phyloP scores from a whole-genome alignment of 75 land plant species.

The Chamaecyparis obtusa region DNA sequence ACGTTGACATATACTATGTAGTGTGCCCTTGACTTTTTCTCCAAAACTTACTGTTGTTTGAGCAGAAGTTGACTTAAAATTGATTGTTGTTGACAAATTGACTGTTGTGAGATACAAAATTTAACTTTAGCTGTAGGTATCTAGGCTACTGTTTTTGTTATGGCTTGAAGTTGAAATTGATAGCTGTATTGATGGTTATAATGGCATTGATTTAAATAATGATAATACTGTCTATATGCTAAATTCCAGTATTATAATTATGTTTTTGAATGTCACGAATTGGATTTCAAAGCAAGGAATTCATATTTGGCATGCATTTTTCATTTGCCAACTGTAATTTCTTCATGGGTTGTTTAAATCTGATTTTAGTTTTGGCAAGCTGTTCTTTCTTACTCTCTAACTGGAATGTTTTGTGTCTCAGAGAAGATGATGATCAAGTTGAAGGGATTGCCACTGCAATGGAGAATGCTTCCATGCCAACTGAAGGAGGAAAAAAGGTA shows the following conservation, averaged over 20 bases:
- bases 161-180: not conserved
- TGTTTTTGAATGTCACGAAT: not conserved
- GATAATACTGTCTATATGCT: not conserved
- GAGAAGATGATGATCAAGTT: not conserved
- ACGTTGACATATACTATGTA: no score
- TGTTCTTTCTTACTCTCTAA: not conserved
- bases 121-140: not conserved
- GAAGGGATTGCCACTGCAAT: not conserved
- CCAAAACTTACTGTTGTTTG: not conserved
- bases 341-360: not conserved
- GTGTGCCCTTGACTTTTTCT: not conserved
- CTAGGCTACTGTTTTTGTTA: not conserved
- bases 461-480: not conserved
- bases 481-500: constrained; percentile 1
- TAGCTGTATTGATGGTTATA: not conserved
- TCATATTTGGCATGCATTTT: not conserved
- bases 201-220: not conserved
- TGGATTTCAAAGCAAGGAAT: not conserved
- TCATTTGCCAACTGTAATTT: not conserved
- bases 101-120: not conserved
- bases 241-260: not conserved
- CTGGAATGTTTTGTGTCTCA: not conserved
- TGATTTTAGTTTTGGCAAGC: not conserved
- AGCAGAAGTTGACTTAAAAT: not conserved
- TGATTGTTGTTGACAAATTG: not conserved